Evolutionary conservation across 768 basidiomycete species (phyloP).

Genomic region (Lactarius akahatsu): DNA sequence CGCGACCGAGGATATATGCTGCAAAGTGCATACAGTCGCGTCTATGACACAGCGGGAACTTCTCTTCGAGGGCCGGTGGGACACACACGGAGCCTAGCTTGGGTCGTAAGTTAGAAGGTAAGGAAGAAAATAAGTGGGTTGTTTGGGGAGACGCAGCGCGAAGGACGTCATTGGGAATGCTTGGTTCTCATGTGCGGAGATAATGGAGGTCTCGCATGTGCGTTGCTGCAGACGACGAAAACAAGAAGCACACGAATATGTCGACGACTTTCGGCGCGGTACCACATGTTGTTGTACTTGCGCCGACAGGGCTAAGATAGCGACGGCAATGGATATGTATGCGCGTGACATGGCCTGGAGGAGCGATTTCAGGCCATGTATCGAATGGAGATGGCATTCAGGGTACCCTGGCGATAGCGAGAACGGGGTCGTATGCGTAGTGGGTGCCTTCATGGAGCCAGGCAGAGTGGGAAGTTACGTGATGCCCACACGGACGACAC

Average conservation of each 20-base stretch:
- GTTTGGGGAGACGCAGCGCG: not conserved
- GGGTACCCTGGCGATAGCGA: slow-evolving; percentile 14
- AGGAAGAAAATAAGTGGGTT: not conserved
- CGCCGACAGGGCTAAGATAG: not conserved
- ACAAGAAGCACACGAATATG: not conserved
- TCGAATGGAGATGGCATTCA: slow-evolving; percentile 13
- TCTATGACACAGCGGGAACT: not conserved
- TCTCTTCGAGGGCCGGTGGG: not conserved
- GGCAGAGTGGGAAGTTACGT: slow-evolving; percentile 1
- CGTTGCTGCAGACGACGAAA: not conserved
- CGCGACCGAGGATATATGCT: slow-evolving; percentile 7
- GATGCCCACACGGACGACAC: slow-evolving; percentile 17
- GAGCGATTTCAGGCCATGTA: not conserved
- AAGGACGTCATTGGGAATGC: not conserved
- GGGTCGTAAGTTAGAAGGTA: not conserved
- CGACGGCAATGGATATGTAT: not conserved
- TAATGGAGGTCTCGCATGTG: not conserved
- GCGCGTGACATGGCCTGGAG: not conserved
- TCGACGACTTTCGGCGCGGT: not conserved
- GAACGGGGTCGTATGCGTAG: not conserved
- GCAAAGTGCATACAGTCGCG: not conserved
- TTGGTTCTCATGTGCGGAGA: not conserved
- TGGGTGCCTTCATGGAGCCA: not conserved
- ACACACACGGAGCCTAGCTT: not conserved
- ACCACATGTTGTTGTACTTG: not conserved